phyloP scores from a whole-genome alignment of 1,284 basidiomycete genomes.

The Irpex rosettiformis region DNA sequence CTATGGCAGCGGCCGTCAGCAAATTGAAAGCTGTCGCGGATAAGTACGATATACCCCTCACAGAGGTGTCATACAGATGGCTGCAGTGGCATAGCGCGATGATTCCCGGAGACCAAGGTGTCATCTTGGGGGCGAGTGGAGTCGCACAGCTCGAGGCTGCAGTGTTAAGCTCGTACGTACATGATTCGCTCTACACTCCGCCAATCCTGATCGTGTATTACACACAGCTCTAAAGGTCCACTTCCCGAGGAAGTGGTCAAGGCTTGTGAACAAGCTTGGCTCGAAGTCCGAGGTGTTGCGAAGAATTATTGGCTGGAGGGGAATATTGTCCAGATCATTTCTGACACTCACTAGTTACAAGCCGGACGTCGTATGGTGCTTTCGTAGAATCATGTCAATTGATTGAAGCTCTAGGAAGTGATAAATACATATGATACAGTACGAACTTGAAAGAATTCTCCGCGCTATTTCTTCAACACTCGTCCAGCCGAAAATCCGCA shows the following conservation, averaged over 20 bases:
- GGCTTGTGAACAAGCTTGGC: slow-evolving; percentile 49
- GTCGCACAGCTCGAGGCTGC: slow-evolving; percentile 36
- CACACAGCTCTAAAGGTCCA: slow-evolving; percentile 38
- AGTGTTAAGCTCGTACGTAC: slow-evolving; percentile 25
- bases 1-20: neutral
- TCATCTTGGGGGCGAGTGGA: slow-evolving; percentile 39
- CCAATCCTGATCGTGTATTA: neutral
- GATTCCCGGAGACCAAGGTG: slow-evolving; percentile 33
- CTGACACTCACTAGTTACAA: neutral
- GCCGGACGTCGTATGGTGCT: neutral
- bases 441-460: too few relatives aligned
- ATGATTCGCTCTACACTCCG: neutral
- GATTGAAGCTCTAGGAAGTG: too few relatives aligned
- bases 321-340: neutral
- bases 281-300: slow-evolving; percentile 33
- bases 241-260: slow-evolving; percentile 46
- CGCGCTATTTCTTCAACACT: too few relatives aligned
- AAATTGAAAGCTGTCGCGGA: slow-evolving; percentile 25
- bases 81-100: slow-evolving; percentile 43
- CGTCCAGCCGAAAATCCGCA: too few relatives aligned
- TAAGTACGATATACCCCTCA: slow-evolving; percentile 36
- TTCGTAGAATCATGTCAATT: too few relatives aligned
- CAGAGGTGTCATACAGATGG: slow-evolving; percentile 45
- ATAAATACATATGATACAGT: too few relatives aligned
- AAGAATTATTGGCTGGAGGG: slow-evolving; percentile 7